A percentile compares a stretch with the other conserved stretches of the same genome.
These are phyloP conservation scores for Phlegmacium glaucopus DNA, from an alignment of 768 basidiomycete genomes.

Conservation along the genomic window DNA sequence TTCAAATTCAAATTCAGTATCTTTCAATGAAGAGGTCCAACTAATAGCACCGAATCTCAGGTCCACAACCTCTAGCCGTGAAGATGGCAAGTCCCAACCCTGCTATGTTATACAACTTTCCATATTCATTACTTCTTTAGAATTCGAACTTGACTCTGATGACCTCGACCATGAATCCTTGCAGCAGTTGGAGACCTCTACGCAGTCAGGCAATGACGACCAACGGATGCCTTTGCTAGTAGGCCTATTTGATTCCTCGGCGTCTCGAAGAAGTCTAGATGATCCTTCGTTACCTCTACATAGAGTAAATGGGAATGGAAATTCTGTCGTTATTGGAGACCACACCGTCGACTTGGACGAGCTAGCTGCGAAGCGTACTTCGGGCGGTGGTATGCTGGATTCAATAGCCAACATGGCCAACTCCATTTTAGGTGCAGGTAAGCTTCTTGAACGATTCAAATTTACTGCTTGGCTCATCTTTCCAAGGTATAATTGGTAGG, in stretches of 20 bases:
- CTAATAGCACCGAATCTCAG: slow-evolving; percentile 65
- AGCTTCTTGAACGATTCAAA: slow-evolving; percentile 20
- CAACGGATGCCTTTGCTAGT: slow-evolving; percentile 75
- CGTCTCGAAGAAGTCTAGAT: slow-evolving; percentile 55
- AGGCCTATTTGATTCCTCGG: slow-evolving; percentile 68
- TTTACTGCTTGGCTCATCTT: slow-evolving; percentile 7
- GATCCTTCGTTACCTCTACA: slow-evolving; percentile 44
- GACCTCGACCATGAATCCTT: slow-evolving; percentile 59
- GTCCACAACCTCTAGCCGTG: slow-evolving; percentile 74
- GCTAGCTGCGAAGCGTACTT: slow-evolving; percentile 58
- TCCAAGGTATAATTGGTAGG: slow-evolving; percentile 70
- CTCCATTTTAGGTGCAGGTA: slow-evolving; percentile 91
- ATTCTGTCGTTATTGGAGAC: slow-evolving; percentile 29
- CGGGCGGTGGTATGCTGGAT: slow-evolving; percentile 74
- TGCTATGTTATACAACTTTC: neutral
- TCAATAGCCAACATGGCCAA: slow-evolving; percentile 95
- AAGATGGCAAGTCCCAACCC: slow-evolving; percentile 64
- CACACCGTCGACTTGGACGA: slow-evolving; percentile 64
- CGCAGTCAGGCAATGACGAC: slow-evolving; percentile 34
- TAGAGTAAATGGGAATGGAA: slow-evolving; percentile 29
- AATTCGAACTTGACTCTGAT: slow-evolving; percentile 82
- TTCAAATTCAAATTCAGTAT: no score
- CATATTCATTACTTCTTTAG: slow-evolving; percentile 32
- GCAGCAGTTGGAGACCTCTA: slow-evolving; percentile 20
- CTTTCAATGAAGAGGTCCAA: slow-evolving; percentile 68